Evolutionary conservation across 2,329 filamentous ascomycete genomes (phyloP).

Genomic region (Fonsecaea nubica): DNA sequence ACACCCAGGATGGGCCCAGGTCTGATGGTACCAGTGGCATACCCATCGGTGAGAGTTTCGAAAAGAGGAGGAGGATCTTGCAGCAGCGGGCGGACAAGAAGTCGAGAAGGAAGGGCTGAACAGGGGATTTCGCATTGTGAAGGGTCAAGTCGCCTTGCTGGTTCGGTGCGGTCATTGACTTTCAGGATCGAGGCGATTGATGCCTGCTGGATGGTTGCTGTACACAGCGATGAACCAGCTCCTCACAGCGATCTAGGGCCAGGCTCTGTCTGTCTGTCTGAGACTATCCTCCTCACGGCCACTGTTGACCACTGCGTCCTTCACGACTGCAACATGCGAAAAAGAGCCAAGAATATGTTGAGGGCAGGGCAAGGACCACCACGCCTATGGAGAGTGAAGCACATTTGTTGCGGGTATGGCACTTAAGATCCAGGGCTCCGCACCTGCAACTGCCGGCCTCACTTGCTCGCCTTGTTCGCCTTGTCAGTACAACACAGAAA

Average conservation of each 20-base stretch:
- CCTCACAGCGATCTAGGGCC: neutral
- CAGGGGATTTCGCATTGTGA: neutral
- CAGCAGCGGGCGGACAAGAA: slow-evolving; percentile 47
- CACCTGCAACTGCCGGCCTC: too few relatives aligned
- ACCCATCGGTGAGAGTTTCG: slow-evolving; percentile 76
- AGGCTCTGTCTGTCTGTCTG: neutral
- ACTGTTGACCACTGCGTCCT: neutral
- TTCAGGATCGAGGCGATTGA: too few relatives aligned
- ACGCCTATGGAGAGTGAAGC: too few relatives aligned
- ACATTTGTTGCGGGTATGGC: too few relatives aligned
- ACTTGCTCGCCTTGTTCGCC: too few relatives aligned
- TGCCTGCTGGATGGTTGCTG: neutral
- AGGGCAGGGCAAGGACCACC: neutral
- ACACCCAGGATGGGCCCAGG: slow-evolving; percentile 73
- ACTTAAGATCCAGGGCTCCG: too few relatives aligned
- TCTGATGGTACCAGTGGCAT: slow-evolving; percentile 64
- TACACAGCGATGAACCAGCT: neutral
- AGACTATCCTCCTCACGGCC: neutral
- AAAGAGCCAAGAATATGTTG: too few relatives aligned
- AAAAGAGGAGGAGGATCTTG: slow-evolving; percentile 65
- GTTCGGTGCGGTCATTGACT: neutral
- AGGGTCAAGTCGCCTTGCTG: neutral
- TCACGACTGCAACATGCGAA: too few relatives aligned
- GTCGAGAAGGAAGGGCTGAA: slow-evolving; percentile 33
- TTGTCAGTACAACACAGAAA: too few relatives aligned